phyloP scores from a whole-genome alignment of 2,329 filamentous ascomycete genomes.

The Ciborinia camelliae region DNA sequence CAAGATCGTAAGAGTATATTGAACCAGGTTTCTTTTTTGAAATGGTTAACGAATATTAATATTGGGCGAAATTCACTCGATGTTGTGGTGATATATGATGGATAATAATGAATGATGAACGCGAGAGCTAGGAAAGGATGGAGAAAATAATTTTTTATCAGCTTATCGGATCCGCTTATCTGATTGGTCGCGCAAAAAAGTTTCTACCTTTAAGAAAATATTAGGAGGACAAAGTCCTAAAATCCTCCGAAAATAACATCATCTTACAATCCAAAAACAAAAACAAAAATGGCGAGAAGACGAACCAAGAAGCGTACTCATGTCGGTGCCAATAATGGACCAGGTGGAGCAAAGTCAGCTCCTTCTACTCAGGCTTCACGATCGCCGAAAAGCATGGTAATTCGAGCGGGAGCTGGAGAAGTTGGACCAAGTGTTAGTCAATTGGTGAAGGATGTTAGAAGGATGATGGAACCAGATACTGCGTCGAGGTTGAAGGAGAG shows the following conservation, averaged over 20 bases:
- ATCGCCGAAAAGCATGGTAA: conserved; percentile 95
- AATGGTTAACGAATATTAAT: background rate
- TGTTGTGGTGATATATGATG: too few relatives aligned
- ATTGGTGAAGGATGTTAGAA: conserved; percentile 83
- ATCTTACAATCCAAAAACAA: conserved; percentile 22
- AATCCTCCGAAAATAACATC: conserved; percentile 18
- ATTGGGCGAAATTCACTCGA: background rate
- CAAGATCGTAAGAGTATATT: background rate
- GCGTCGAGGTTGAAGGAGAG: conserved; percentile 86
- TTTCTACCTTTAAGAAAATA: conserved; percentile 19
- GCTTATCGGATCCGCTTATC: conserved; percentile 34
- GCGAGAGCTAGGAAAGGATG: background rate
- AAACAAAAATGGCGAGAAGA: conserved; percentile 66
- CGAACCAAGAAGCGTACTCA: conserved; percentile 89
- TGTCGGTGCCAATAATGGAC: conserved; percentile 56
- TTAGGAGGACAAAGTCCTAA: conserved; percentile 10
- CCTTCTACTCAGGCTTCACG: conserved; percentile 58
- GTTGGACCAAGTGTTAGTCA: conserved; percentile 90
- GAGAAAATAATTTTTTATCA: conserved; percentile 34
- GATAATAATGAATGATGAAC: background rate
- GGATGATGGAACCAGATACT: conserved; percentile 94
- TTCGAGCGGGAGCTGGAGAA: conserved; percentile 90
- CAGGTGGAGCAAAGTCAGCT: conserved; percentile 46
- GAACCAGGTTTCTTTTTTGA: background rate
- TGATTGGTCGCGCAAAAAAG: conserved; percentile 34